phyloP scores from a whole-genome alignment of 2,329 filamentous ascomycete species.

The Cyphellophora attinorum region DNA sequence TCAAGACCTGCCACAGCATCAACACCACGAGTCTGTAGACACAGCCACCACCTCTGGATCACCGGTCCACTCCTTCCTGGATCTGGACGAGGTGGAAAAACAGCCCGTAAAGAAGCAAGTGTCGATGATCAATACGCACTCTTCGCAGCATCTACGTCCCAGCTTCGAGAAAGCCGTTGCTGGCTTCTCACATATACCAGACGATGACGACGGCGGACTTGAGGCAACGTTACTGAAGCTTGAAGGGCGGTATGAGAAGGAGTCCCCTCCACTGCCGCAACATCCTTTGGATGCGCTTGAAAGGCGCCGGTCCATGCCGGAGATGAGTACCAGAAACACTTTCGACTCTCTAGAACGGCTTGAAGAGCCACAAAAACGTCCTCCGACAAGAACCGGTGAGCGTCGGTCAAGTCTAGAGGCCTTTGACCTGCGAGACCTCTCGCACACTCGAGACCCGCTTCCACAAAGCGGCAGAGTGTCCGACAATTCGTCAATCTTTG shows the following conservation, averaged over 20 bases:
- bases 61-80: constrained; percentile 17
- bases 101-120: constrained; percentile 23
- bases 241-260: constrained; percentile 71
- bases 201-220: constrained; percentile 80
- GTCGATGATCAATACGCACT: constrained; percentile 40
- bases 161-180: constrained; percentile 87
- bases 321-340: constrained; percentile 3
- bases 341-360: neutral
- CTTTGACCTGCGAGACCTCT: neutral
- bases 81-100: constrained; percentile 10
- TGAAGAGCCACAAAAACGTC: neutral
- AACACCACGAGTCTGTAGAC: constrained; percentile 26
- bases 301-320: constrained; percentile 11
- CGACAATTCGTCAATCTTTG: constrained; percentile 1
- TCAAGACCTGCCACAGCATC: constrained; percentile 45
- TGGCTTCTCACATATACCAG: constrained; percentile 77
- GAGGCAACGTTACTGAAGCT: constrained; percentile 89
- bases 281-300: constrained; percentile 9
- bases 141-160: constrained; percentile 46
- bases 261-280: constrained; percentile 20
- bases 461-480: neutral
- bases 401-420: neutral
- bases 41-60: constrained; percentile 26
- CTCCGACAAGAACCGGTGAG: neutral
- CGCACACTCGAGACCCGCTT: neutral